phyloP scores from a whole-genome alignment of 2,329 filamentous ascomycete species.

The Thielaviopsis ethacetica region DNA sequence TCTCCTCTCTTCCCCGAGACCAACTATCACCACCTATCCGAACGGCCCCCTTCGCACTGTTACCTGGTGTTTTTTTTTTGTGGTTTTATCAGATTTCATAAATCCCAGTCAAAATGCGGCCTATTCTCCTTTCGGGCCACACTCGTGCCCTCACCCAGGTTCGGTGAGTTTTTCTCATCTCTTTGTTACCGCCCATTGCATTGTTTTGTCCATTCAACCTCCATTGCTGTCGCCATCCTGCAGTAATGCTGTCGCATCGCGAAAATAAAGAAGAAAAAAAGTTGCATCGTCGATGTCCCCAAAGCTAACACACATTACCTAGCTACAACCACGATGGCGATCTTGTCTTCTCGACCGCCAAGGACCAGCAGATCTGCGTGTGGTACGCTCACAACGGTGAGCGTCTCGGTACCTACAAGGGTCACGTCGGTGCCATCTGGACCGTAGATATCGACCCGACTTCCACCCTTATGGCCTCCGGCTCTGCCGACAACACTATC shows the following conservation, averaged over 20 bases:
- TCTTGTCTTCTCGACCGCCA: constrained; percentile 85
- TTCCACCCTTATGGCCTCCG: constrained; percentile 79
- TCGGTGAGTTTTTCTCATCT: constrained; percentile 37
- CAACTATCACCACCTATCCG: constrained; percentile 9
- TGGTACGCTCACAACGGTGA: constrained; percentile 98
- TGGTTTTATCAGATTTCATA: not conserved
- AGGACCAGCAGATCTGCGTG: constrained; percentile 91
- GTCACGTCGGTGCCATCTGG: constrained; percentile 97
- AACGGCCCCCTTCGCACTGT: not conserved
- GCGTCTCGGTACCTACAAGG: constrained; percentile 88
- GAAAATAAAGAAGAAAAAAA: not conserved
- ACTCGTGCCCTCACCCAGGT: constrained; percentile 93
- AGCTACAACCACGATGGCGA: constrained; percentile 92
- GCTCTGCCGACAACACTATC: constrained; percentile 96
- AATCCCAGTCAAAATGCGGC: constrained; percentile 59
- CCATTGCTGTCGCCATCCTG: not conserved
- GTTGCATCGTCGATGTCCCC: not conserved
- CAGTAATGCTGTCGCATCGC: constrained; percentile 1
- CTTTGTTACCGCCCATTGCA: not conserved
- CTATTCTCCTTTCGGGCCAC: constrained; percentile 90
- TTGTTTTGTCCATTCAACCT: constrained; percentile 11
- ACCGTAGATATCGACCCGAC: constrained; percentile 93
- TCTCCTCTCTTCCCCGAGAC: constrained; percentile 10
- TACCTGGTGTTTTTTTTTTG: not conserved
- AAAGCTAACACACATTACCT: constrained; percentile 12